Conservation (phyloP, 768 basidiomycete species). For the Russula ochroleuca region DNA sequence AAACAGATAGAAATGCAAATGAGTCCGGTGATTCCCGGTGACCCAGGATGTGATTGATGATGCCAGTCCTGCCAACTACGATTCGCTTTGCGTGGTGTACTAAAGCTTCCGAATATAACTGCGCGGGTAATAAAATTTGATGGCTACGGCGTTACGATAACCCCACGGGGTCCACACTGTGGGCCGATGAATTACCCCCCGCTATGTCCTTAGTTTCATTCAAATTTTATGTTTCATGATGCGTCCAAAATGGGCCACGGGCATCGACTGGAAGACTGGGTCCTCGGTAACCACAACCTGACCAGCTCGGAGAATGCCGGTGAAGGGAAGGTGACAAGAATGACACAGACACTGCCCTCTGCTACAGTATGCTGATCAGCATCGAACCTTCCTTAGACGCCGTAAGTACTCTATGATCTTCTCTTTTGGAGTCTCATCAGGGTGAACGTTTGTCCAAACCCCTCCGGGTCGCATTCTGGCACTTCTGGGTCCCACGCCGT, state of each 20-base stretch:
- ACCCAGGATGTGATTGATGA: neutral
- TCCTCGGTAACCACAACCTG: neutral
- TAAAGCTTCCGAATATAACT: neutral
- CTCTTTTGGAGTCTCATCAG: neutral
- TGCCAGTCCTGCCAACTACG: conserved; percentile 10
- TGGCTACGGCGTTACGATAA: neutral
- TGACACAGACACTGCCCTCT: conserved; percentile 2
- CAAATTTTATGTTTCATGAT: neutral
- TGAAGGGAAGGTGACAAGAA: conserved; percentile 13
- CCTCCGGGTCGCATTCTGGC: neutral
- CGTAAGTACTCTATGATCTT: neutral
- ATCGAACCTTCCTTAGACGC: conserved; percentile 15
- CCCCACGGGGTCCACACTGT: neutral
- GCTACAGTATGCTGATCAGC: conserved; percentile 7
- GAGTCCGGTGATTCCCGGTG: conserved; percentile 13
- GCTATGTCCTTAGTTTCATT: neutral
- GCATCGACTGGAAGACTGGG: neutral
- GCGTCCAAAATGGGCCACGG: neutral
- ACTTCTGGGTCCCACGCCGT: neutral
- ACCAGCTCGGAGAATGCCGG: conserved; percentile 15
- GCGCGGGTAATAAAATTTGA: neutral
- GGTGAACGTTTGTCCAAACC: neutral
- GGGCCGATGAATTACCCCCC: neutral
- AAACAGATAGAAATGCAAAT: neutral
- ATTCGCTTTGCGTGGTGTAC: conserved; percentile 2